Evolutionary conservation across 1,284 basidiomycete genomes (phyloP).

Genomic region (Apiotrichum sp.): DNA sequence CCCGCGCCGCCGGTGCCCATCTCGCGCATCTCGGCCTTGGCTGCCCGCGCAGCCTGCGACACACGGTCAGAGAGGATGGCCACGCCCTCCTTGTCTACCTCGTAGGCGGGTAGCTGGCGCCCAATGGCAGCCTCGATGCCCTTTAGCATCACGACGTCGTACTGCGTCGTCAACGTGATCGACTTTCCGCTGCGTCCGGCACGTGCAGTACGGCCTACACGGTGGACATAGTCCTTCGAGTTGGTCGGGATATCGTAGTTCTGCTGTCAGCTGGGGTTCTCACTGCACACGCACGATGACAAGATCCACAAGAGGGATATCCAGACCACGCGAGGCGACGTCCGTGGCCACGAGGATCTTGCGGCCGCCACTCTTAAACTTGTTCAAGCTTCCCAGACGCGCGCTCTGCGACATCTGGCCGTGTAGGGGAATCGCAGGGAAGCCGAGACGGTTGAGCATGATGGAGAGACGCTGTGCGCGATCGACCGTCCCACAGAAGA

Average conservation of each 20-base stretch:
- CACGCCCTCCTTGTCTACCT: slow-evolving; percentile 84
- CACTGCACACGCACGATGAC: slow-evolving; percentile 58
- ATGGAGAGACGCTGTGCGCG: slow-evolving; percentile 88
- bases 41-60: slow-evolving; percentile 77
- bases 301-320: slow-evolving; percentile 92
- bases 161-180: slow-evolving; percentile 94
- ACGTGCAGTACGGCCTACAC: slow-evolving; percentile 94
- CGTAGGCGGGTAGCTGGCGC: slow-evolving; percentile 88
- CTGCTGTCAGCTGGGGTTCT: slow-evolving; percentile 16
- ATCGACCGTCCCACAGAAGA: slow-evolving; percentile 93
- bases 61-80: slow-evolving; percentile 83
- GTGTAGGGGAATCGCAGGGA: slow-evolving; percentile 92
- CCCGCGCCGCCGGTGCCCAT: slow-evolving; percentile 41
- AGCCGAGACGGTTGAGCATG: slow-evolving; percentile 82
- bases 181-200: slow-evolving; percentile 93
- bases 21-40: slow-evolving; percentile 63
- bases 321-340: slow-evolving; percentile 91
- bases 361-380: slow-evolving; percentile 93
- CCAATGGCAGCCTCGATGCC: slow-evolving; percentile 87
- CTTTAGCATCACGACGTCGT: slow-evolving; percentile 94
- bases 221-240: slow-evolving; percentile 98
- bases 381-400: slow-evolving; percentile 85
- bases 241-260: slow-evolving; percentile 98
- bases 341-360: slow-evolving; percentile 93
- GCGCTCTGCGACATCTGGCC: slow-evolving; percentile 93